A percentile compares a stretch with the other conserved stretches of the same genome.
Evolutionary conservation across 2,329 filamentous ascomycete species (phyloP).

Genomic region (Colletotrichum sp.): DNA sequence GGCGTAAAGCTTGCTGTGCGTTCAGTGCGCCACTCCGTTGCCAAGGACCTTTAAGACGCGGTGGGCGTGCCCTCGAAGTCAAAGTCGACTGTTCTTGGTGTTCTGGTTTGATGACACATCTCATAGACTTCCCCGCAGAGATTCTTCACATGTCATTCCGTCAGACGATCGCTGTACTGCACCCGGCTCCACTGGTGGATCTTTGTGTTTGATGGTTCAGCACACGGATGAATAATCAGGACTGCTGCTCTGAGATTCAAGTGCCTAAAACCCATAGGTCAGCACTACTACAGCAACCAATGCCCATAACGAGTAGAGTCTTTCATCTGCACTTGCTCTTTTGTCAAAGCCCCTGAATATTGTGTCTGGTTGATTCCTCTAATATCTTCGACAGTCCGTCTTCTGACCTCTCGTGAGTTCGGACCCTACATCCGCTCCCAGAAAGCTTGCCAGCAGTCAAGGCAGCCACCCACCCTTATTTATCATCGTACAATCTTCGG

Average conservation of each 20-base stretch:
- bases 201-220: not conserved
- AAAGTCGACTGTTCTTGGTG: not conserved
- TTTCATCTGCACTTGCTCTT: not conserved
- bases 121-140: not conserved
- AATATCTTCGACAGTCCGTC: not conserved
- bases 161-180: not conserved
- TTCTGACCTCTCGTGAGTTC: not conserved
- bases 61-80: not conserved
- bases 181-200: not conserved
- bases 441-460: not conserved
- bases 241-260: not conserved
- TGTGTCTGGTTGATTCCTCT: not conserved
- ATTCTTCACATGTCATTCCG: not conserved
- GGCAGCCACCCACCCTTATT: not conserved
- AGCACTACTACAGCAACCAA: not conserved
- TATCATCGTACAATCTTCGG: not conserved
- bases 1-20: not conserved
- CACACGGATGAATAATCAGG: not conserved
- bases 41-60: not conserved
- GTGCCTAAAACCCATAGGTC: not conserved
- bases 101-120: not conserved
- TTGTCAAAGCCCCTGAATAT: not conserved
- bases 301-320: not conserved
- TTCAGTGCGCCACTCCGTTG: not conserved
- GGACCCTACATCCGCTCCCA: not conserved